These are phyloP conservation scores for Cenchrus fungigraminus DNA, from an alignment of 176 grass and related monocot species.

Conservation along the genomic window DNA sequence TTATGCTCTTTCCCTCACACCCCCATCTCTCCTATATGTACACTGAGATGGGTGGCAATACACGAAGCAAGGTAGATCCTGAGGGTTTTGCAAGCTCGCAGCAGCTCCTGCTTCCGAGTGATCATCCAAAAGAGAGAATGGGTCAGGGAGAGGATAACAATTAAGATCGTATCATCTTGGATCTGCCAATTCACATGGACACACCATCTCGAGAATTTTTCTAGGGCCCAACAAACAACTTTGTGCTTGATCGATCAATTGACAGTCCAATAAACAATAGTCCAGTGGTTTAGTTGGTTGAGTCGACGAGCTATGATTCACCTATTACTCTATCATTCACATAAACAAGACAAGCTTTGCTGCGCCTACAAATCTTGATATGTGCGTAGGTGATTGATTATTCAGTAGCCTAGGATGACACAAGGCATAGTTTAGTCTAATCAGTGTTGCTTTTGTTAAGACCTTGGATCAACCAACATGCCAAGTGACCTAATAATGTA, in stretches of 20 bases:
- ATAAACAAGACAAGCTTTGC: background rate
- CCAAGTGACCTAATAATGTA: constrained; percentile 7
- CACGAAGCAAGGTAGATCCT: background rate
- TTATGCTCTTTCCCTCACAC: too few species aligned
- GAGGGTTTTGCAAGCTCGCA: background rate
- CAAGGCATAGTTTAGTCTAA: constrained; percentile 19
- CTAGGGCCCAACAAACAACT: background rate
- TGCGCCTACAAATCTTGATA: constrained; percentile 27
- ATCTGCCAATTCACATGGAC: constrained; percentile 23
- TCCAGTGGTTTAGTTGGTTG: constrained; percentile 1
- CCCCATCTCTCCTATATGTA: background rate
- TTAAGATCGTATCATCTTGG: background rate
- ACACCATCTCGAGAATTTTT: background rate
- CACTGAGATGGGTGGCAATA: background rate
- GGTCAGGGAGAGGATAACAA: background rate
- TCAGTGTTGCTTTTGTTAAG: constrained; percentile 27
- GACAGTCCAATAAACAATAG: constrained; percentile 18
- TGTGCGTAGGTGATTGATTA: background rate
- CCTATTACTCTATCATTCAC: constrained; percentile 8
- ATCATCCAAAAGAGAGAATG: background rate
- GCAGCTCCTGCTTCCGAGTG: background rate
- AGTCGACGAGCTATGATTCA: constrained; percentile 14
- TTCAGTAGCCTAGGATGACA: constrained; percentile 20
- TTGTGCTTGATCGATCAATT: constrained; percentile 7
- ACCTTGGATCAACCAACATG: constrained; percentile 40